Evolutionary conservation across 192 early-diverging fungal species (phyloP).

Genomic region (Coemansia sp.): DNA sequence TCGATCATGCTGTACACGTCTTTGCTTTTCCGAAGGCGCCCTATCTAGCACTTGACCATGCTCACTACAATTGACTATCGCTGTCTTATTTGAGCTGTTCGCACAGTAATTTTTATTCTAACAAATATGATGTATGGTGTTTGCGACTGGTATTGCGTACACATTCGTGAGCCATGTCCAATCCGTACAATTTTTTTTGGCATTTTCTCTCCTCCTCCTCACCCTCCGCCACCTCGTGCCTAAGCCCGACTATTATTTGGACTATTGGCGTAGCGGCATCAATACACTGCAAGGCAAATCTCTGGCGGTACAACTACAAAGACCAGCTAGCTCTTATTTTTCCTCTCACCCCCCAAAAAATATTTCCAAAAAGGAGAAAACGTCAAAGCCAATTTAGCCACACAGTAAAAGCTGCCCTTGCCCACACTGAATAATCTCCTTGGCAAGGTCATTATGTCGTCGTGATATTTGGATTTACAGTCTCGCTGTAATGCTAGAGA

Average conservation of each 20-base stretch:
- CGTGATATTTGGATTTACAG: no score
- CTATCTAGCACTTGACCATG: neutral
- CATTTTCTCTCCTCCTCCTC: neutral
- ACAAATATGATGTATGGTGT: neutral
- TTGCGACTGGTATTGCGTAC: neutral
- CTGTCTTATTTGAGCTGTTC: neutral
- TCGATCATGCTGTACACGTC: neutral
- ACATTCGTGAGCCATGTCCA: neutral
- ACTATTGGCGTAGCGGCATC: no score
- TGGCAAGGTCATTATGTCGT: neutral
- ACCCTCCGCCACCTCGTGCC: neutral
- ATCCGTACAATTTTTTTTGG: neutral
- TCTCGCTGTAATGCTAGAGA: neutral
- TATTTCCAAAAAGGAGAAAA: neutral
- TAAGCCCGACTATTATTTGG: neutral
- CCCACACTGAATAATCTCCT: neutral
- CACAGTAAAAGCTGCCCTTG: neutral
- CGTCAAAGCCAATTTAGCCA: neutral
- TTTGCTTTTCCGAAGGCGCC: neutral
- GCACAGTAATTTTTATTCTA: neutral
- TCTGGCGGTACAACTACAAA: neutral
- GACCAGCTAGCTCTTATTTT: neutral
- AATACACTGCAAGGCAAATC: no score
- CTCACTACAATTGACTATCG: neutral
- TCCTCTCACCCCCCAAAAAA: neutral